These are phyloP conservation scores for Aspergillus puulaauensis DNA, from an alignment of 2,329 filamentous ascomycete genomes.

Conservation along the genomic window DNA sequence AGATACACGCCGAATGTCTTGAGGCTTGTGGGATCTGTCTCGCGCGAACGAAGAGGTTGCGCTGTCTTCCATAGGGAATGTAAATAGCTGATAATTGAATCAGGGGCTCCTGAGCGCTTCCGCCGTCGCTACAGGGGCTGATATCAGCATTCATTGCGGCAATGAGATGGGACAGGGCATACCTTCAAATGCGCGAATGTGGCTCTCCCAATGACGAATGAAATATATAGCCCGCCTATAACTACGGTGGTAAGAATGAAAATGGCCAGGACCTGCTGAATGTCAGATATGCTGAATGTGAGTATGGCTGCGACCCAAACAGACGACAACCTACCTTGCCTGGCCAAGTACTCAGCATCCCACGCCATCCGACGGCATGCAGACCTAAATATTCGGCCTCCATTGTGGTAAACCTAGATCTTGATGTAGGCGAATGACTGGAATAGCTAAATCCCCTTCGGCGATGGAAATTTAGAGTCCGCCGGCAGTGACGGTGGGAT, in stretches of 20 bases:
- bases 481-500: neutral
- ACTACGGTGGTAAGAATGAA: conserved; percentile 8
- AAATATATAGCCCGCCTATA: conserved; percentile 8
- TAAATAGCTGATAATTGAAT: conserved; percentile 5
- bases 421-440: neutral
- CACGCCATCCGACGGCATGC: neutral
- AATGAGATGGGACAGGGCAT: neutral
- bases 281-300: neutral
- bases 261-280: neutral
- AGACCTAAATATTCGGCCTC: neutral
- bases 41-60: neutral
- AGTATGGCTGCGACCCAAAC: too few species aligned
- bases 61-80: conserved; percentile 6
- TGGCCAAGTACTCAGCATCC: neutral
- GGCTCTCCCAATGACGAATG: conserved; percentile 5
- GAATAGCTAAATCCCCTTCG: neutral
- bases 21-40: neutral
- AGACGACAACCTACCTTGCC: neutral
- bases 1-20: conserved; percentile 35
- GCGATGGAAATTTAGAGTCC: neutral
- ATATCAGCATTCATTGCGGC: neutral
- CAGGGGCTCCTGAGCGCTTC: conserved; percentile 8
- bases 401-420: neutral
- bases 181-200: conserved; percentile 9
- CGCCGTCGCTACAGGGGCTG: conserved; percentile 4